phyloP scores from a whole-genome alignment of 2,329 filamentous ascomycete genomes.

The Claviceps maximensis region DNA sequence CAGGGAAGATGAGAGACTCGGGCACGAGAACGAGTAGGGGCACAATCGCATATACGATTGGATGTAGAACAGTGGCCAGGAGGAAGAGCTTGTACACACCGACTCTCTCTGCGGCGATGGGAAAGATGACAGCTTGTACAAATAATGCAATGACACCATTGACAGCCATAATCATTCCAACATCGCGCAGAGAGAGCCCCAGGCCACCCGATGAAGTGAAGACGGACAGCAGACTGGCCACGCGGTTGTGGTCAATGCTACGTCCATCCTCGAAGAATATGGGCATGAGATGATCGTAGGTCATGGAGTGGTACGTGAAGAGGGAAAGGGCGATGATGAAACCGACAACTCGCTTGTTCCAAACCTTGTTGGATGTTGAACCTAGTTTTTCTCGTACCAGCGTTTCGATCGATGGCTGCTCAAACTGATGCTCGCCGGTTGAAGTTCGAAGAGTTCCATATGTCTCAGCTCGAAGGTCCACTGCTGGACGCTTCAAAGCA shows the following conservation, averaged over 20 bases:
- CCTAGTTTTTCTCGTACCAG: constrained; percentile 20
- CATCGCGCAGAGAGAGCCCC: constrained; percentile 47
- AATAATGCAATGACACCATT: constrained; percentile 46
- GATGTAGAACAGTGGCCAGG: constrained; percentile 44
- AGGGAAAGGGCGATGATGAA: constrained; percentile 74
- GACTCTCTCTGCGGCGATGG: constrained; percentile 41
- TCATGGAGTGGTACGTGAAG: constrained; percentile 93
- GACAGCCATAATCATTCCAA: constrained; percentile 47
- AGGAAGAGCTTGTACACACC: constrained; percentile 49
- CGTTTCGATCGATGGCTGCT: constrained; percentile 16
- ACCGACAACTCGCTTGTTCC: constrained; percentile 52
- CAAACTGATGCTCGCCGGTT: constrained; percentile 33
- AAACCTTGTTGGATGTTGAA: constrained; percentile 26
- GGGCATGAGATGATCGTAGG: constrained; percentile 79
- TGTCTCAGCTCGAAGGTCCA: constrained; percentile 63
- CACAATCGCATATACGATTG: constrained; percentile 46
- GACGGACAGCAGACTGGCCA: constrained; percentile 21
- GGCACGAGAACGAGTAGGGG: constrained; percentile 45
- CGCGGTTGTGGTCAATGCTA: constrained; percentile 24
- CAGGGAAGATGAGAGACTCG: constrained; percentile 34
- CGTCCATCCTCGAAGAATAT: constrained; percentile 82
- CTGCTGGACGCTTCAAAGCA: constrained; percentile 56
- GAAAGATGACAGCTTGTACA: constrained; percentile 48
- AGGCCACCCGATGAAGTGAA: constrained; percentile 49
- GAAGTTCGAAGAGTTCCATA: constrained; percentile 55